Percentiles rank a stretch among this genome's conserved stretches.
phyloP scores from a whole-genome alignment of 345 rosid species.

The Dimocarpus longan region DNA sequence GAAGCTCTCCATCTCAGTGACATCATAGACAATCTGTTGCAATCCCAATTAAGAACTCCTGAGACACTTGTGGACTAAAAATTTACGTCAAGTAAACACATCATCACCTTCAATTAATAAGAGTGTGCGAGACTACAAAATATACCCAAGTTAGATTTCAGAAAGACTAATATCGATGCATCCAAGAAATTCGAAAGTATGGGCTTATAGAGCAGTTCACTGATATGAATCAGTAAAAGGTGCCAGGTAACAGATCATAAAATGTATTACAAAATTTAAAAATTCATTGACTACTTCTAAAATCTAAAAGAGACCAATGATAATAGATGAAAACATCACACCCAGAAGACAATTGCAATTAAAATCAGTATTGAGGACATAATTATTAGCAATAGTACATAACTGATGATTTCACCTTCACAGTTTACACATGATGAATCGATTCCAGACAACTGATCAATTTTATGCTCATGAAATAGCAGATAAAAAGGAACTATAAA shows the following conservation, averaged over 20 bases:
- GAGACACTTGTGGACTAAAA: slow-evolving; percentile 13
- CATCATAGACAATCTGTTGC: slow-evolving; percentile 76
- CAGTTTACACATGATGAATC: slow-evolving; percentile 1
- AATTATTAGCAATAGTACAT: background rate
- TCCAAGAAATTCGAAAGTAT: background rate
- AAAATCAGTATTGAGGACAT: no score
- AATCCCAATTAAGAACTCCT: slow-evolving; percentile 16
- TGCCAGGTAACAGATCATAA: background rate
- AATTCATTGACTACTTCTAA: background rate
- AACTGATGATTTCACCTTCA: background rate
- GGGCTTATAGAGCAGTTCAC: background rate
- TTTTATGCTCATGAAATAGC: background rate
- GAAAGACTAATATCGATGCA: background rate
- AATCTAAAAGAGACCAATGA: background rate
- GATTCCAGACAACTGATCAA: background rate
- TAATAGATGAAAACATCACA: background rate
- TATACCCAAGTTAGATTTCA: background rate
- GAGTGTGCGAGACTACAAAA: background rate
- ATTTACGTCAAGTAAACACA: background rate
- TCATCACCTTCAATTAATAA: background rate
- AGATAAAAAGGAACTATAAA: background rate
- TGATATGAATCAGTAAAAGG: background rate
- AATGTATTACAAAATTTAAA: background rate
- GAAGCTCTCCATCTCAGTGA: slow-evolving; percentile 90
- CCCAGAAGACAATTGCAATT: background rate